These are phyloP conservation scores for Spathaspora passalidarum DNA, from an alignment of 805 yeast genomes.

Conservation along the genomic window DNA sequence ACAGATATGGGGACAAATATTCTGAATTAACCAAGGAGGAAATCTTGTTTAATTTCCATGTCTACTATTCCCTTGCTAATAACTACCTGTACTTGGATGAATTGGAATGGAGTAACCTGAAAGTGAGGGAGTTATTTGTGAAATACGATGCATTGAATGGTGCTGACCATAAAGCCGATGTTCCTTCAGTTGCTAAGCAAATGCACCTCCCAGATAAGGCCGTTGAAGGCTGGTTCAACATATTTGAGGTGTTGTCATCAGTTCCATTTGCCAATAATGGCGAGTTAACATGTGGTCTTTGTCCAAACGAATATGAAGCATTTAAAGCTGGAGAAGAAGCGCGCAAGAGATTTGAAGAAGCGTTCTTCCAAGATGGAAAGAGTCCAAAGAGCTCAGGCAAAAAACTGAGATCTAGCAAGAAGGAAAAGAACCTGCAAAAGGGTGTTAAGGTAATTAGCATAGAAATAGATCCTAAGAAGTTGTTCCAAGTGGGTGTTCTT, in stretches of 20 bases:
- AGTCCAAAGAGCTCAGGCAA: neutral
- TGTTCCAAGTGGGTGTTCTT: conserved; percentile 31
- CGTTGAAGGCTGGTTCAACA: conserved; percentile 26
- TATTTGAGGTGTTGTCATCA: conserved; percentile 24
- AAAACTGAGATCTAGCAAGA: neutral
- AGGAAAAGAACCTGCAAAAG: neutral
- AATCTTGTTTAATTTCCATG: conserved; percentile 22
- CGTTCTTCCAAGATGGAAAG: conserved; percentile 2
- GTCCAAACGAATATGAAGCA: conserved; percentile 25
- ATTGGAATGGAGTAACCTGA: conserved; percentile 22
- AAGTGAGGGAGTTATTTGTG: conserved; percentile 20
- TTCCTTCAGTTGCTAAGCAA: conserved; percentile 12
- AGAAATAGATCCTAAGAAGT: conserved; percentile 20
- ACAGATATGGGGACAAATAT: neutral
- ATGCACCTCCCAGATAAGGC: conserved; percentile 12
- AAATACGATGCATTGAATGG: conserved; percentile 14
- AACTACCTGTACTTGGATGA: conserved; percentile 23
- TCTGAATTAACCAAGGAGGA: conserved; percentile 18
- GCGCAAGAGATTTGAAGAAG: conserved; percentile 3
- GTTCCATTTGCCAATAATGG: conserved; percentile 22
- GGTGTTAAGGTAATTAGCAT: conserved; percentile 18
- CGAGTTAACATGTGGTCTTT: conserved; percentile 21
- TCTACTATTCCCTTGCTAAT: conserved; percentile 29
- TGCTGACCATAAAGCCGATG: conserved; percentile 11
- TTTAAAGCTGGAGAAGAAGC: neutral